Evolutionary conservation across 371 early-diverging fungal species (phyloP).

Genomic region (Synchytrium microbalum): DNA sequence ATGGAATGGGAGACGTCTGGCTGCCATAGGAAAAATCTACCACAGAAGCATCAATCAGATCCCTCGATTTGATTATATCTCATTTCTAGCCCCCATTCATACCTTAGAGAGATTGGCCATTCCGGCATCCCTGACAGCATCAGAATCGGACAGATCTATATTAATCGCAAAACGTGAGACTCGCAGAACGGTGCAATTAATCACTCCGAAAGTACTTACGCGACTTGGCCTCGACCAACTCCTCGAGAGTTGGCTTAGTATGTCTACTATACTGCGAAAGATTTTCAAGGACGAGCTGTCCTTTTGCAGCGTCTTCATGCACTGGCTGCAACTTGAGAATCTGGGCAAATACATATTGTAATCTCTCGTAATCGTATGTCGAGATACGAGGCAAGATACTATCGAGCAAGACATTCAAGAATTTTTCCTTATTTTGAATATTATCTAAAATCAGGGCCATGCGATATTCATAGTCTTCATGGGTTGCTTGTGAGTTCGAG

Average conservation of each 20-base stretch:
- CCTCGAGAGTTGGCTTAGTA: conserved; percentile 27
- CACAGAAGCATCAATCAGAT: background rate
- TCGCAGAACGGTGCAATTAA: background rate
- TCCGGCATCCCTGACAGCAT: background rate
- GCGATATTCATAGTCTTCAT: conserved; percentile 13
- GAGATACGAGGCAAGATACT: conserved; percentile 32
- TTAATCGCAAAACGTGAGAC: too few species aligned
- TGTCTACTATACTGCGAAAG: conserved; percentile 36
- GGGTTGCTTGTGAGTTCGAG: conserved; percentile 5
- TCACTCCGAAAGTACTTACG: conserved; percentile 7
- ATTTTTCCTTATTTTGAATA: conserved; percentile 26
- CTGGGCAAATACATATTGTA: conserved; percentile 30
- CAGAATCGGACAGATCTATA: background rate
- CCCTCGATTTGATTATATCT: too few species aligned
- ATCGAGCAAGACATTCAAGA: conserved; percentile 29
- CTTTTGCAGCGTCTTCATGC: conserved; percentile 17
- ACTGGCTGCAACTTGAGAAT: conserved; percentile 28
- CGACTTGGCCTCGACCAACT: conserved; percentile 28
- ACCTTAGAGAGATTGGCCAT: background rate
- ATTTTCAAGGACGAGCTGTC: conserved; percentile 31
- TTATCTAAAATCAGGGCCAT: conserved; percentile 30
- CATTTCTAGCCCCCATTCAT: too few species aligned
- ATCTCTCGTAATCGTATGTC: conserved; percentile 48
- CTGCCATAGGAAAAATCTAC: conserved; percentile 26
- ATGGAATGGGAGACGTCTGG: conserved; percentile 49